Base-by-base conservation (phyloP, 495 filamentous ascomycete species). In the Pyronema domesticum region DNA sequence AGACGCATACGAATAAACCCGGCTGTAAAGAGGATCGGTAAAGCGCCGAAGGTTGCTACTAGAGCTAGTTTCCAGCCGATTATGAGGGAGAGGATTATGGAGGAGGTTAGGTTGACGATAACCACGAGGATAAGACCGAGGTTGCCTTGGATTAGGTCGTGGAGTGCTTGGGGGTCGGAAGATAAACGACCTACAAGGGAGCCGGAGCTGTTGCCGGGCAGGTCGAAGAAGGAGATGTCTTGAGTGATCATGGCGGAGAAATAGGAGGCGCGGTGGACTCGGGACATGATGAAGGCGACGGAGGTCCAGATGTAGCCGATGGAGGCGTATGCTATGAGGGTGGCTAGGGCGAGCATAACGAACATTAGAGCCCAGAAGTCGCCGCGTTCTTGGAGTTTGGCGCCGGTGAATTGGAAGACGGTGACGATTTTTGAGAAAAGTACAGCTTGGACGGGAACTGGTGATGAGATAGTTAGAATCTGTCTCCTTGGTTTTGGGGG, bases 61-160 rank as follows among this genome's bases (percentile, higher is more conserved):
- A 80, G 65, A 14, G 71, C 73, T n/a, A 80, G 67, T 58, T 80
- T 80, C 77, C 77, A 80, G 7, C 77, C 75, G 50, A 77, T 72
- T 51, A 69, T 68, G 55, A 79, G 75, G 5, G 72, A 70, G 37
- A 80, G 69, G 33, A 72, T 67, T 18, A 73, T 54, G 46, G 72
- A 76, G 35, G 73, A 74, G 15, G 74, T 47, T 9, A 79, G 64
- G 51, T 71, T 77, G 52, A 76, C 60, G 18, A 75, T 55, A 3
- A 72, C 73, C 52, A 77, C 71, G 37, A 72, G 66, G 33, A 74
- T 57, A 46, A 75, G 69, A 55, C 70, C 73, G 62, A 77, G 70
- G 56, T 79, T 79, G 19, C 70, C 60, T 7, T 77, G 76, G 18
- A 82, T 63, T 1, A 85, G 68, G 49, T 83, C 79, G 61, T 84